Conservation (phyloP, 2,329 filamentous ascomycete species). For the Venturia pyrina region DNA sequence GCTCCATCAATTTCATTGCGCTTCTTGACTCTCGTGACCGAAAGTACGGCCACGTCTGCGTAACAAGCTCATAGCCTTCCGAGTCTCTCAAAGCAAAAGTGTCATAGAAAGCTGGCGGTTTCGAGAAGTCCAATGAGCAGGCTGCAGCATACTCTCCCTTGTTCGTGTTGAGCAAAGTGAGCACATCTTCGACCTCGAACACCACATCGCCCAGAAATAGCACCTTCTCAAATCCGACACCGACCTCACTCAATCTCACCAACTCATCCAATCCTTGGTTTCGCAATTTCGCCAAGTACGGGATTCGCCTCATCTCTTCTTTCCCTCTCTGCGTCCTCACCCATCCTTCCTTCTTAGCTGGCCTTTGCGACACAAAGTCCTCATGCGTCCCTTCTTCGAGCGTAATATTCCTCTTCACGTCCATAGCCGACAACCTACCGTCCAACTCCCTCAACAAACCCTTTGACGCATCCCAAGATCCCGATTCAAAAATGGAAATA, state of each 20-base stretch:
- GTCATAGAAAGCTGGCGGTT: slow-evolving; percentile 48
- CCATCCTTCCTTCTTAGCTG: slow-evolving; percentile 49
- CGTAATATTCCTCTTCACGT: slow-evolving; percentile 46
- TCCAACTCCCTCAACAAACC: slow-evolving; percentile 49
- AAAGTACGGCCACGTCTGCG: slow-evolving; percentile 52
- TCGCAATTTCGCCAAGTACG: slow-evolving; percentile 54
- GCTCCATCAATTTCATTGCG: slow-evolving; percentile 42
- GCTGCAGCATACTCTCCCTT: slow-evolving; percentile 50
- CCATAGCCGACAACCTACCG: slow-evolving; percentile 38
- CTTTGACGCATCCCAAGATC: slow-evolving; percentile 60
- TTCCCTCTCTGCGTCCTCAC: slow-evolving; percentile 41
- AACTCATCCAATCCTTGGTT: slow-evolving; percentile 54
- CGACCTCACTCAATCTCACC: slow-evolving; percentile 39
- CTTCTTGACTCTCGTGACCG: slow-evolving; percentile 39
- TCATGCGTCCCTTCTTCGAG: slow-evolving; percentile 49
- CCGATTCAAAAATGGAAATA: slow-evolving; percentile 58
- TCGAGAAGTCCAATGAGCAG: slow-evolving; percentile 50
- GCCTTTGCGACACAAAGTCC: slow-evolving; percentile 41
- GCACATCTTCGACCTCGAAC: slow-evolving; percentile 48
- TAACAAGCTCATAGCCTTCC: slow-evolving; percentile 39
- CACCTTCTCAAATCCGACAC: slow-evolving; percentile 46
- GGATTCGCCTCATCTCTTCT: slow-evolving; percentile 54
- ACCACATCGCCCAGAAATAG: slow-evolving; percentile 56
- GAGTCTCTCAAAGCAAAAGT: slow-evolving; percentile 51
- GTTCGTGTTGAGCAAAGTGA: slow-evolving; percentile 47